These are phyloP conservation scores for Sphaerulina musiva DNA, from an alignment of 2,329 filamentous ascomycete species.

Conservation along the genomic window DNA sequence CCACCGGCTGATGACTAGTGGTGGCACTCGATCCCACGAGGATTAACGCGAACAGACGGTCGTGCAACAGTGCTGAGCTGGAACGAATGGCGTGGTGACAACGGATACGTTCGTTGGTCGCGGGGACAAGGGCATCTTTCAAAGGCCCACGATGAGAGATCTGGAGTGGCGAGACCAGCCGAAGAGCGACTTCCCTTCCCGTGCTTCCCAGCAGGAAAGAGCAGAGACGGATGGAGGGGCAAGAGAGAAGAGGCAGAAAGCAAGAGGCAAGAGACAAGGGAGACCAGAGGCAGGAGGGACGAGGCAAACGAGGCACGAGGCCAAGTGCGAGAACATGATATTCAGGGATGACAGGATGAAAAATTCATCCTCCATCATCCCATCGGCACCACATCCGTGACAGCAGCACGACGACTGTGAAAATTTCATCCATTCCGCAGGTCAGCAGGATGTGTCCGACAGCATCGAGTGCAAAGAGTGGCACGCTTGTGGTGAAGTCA, in stretches of 20 bases:
- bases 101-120: slow-evolving; percentile 9
- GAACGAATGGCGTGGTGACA: slow-evolving; percentile 5
- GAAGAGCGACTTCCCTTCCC: neutral
- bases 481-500: slow-evolving; percentile 12
- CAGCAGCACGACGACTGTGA: neutral
- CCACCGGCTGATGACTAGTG: neutral
- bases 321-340: no score
- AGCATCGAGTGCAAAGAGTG: slow-evolving; percentile 1
- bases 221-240: neutral
- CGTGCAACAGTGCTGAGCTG: neutral
- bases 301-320: no score
- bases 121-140: slow-evolving; percentile 1
- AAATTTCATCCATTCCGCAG: neutral
- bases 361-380: neutral
- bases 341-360: no score
- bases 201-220: neutral
- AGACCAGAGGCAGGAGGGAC: neutral
- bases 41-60: neutral
- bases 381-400: neutral
- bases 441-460: neutral
- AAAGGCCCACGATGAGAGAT: neutral
- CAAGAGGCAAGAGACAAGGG: neutral
- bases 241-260: neutral
- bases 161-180: neutral
- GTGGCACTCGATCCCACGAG: neutral